A percentile compares a stretch with the other conserved stretches of the same genome.
These are phyloP conservation scores for Yamadazyma pseudoaaseri DNA, from an alignment of 1,139 yeast genomes.

Conservation along the genomic window DNA sequence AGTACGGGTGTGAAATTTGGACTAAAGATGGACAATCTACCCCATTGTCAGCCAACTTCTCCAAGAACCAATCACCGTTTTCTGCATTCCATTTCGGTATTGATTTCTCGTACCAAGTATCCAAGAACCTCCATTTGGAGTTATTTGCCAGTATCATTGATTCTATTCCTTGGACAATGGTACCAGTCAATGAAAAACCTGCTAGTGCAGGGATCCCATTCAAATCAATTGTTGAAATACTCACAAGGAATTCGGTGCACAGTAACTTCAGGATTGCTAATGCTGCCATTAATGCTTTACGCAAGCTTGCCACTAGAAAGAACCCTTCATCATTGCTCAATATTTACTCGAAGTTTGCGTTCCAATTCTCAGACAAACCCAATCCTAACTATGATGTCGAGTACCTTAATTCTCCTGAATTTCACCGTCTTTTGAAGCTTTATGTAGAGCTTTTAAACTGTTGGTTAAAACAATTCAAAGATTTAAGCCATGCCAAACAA, in stretches of 20 bases:
- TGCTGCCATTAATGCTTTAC: constrained; percentile 64
- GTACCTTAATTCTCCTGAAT: constrained; percentile 55
- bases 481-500: constrained; percentile 19
- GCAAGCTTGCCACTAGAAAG: constrained; percentile 61
- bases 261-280: constrained; percentile 57
- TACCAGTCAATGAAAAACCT: constrained; percentile 30
- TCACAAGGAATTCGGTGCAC: constrained; percentile 77
- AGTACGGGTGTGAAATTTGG: constrained; percentile 50
- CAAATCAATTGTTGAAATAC: constrained; percentile 65
- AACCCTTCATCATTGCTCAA: constrained; percentile 74
- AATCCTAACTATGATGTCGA: constrained; percentile 50
- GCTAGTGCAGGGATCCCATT: constrained; percentile 46
- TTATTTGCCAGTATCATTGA: constrained; percentile 71
- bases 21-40: constrained; percentile 16
- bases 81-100: constrained; percentile 54
- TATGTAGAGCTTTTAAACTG: constrained; percentile 77
- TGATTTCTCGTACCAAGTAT: constrained; percentile 34
- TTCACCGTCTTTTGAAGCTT: constrained; percentile 58
- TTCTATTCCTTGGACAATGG: constrained; percentile 66
- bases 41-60: constrained; percentile 15
- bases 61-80: constrained; percentile 29
- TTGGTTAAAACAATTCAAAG: constrained; percentile 70
- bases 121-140: constrained; percentile 48
- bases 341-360: constrained; percentile 75
- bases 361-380: constrained; percentile 71